phyloP scores from a whole-genome alignment of 164 flowering plant species.

The Nymphaea thermarum region DNA sequence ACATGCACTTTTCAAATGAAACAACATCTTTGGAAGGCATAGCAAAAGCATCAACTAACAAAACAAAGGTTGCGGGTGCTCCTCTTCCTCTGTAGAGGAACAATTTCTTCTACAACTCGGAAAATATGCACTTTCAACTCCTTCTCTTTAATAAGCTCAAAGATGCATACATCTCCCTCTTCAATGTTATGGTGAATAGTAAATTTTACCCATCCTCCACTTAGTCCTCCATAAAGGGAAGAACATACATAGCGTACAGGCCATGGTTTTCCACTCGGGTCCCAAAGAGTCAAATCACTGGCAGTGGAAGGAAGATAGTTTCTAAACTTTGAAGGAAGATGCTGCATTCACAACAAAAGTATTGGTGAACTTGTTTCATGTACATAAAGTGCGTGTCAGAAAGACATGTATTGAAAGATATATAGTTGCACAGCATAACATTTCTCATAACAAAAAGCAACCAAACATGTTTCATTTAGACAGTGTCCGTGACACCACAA shows the following conservation, averaged over 20 bases:
- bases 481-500: no score
- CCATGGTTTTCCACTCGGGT: constrained; percentile 11
- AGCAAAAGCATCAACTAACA: no score
- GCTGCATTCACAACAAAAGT: neutral
- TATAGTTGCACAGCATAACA: no score
- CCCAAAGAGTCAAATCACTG: constrained; percentile 4
- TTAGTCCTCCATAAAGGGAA: neutral
- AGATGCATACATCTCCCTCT: constrained; percentile 12
- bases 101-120: constrained; percentile 13
- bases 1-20: no score
- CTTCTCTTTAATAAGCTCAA: constrained; percentile 4
- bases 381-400: no score
- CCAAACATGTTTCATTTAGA: no score
- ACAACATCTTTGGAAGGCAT: no score
- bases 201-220: constrained; percentile 10
- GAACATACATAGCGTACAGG: neutral
- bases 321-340: neutral
- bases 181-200: constrained; percentile 5
- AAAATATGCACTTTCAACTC: constrained; percentile 13
- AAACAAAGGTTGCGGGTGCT: no score
- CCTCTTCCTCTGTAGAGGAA: constrained; percentile 6
- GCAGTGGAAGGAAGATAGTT: neutral
- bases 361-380: no score
- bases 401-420: no score
- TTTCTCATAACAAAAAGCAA: no score